phyloP scores from a whole-genome alignment of 805 yeast species.

The Lipomyces mesembrius region DNA sequence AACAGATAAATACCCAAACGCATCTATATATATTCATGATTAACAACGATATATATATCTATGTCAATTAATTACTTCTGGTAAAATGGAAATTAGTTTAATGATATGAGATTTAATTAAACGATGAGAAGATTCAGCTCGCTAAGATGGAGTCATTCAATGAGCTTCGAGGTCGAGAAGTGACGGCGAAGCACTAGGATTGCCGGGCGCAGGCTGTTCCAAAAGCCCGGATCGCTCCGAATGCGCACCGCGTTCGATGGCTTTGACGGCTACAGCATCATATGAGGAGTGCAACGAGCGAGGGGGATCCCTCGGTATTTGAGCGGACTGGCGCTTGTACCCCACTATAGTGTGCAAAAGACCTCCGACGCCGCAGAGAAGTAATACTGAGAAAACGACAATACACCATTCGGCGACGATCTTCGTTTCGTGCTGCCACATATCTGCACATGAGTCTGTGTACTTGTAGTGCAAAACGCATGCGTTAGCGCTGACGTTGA shows the following conservation, averaged over 20 bases:
- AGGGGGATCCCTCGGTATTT: neutral
- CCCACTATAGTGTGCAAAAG: constrained; percentile 26
- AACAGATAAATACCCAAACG: neutral
- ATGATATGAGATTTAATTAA: neutral
- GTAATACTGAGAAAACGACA: constrained; percentile 16
- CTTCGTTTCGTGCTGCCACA: constrained; percentile 30
- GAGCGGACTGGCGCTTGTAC: constrained; percentile 16
- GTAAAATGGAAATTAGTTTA: neutral
- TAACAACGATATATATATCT: no score
- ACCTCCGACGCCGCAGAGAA: constrained; percentile 14
- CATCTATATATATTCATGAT: no score
- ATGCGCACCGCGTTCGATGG: neutral
- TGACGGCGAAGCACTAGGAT: neutral
- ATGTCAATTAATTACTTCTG: neutral
- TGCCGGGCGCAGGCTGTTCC: neutral
- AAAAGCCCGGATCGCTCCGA: constrained; percentile 4
- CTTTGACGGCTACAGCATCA: neutral
- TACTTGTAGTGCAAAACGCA: constrained; percentile 26
- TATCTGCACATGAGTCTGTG: constrained; percentile 20
- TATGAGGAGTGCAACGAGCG: neutral
- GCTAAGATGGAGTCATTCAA: neutral
- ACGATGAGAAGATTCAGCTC: neutral
- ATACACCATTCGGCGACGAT: constrained; percentile 32
- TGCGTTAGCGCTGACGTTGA: constrained; percentile 18
- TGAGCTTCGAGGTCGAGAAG: constrained; percentile 1